A percentile compares a stretch with the other conserved stretches of the same genome.
Conservation (phyloP, 768 basidiomycete genomes). For the Kwoniella dejecticola region DNA sequence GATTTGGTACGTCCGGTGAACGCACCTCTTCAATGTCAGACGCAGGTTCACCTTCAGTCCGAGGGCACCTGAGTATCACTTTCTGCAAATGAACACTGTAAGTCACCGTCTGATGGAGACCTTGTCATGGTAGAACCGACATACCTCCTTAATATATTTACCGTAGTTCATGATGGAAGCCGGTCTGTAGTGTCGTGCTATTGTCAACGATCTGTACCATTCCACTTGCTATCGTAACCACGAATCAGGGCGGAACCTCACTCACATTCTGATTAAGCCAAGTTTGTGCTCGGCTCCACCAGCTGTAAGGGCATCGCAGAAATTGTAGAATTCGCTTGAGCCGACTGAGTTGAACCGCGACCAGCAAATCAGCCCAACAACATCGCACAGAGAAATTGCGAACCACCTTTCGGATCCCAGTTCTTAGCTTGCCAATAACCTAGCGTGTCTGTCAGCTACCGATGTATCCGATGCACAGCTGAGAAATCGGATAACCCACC, state of each 20-base stretch:
- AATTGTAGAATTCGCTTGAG: slow-evolving; percentile 43
- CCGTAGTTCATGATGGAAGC: slow-evolving; percentile 34
- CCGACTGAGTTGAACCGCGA: slow-evolving; percentile 42
- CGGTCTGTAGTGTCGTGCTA: slow-evolving; percentile 16
- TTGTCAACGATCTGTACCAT: slow-evolving; percentile 7
- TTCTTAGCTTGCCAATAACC: slow-evolving; percentile 78
- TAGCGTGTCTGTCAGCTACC: not conserved
- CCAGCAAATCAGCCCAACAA: no score
- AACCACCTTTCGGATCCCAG: slow-evolving; percentile 74
- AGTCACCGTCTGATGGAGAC: no score
- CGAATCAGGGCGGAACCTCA: not conserved
- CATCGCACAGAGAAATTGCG: no score
- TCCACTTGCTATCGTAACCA: not conserved
- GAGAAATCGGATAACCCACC: slow-evolving; percentile 22
- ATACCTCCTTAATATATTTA: slow-evolving; percentile 70
- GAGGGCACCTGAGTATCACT: slow-evolving; percentile 41
- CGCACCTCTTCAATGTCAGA: slow-evolving; percentile 39
- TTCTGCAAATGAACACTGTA: slow-evolving; percentile 18
- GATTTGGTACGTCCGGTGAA: not conserved
- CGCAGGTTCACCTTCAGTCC: slow-evolving; percentile 27
- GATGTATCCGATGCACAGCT: not conserved
- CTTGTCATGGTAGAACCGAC: slow-evolving; percentile 17
- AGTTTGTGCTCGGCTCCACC: slow-evolving; percentile 32
- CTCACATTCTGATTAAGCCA: slow-evolving; percentile 57
- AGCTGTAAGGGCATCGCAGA: slow-evolving; percentile 48